Evolutionary conservation across 495 filamentous ascomycete genomes (phyloP), one percentile per base, ranked within the genome.

Genomic region (Trichoderma virens): DNA sequence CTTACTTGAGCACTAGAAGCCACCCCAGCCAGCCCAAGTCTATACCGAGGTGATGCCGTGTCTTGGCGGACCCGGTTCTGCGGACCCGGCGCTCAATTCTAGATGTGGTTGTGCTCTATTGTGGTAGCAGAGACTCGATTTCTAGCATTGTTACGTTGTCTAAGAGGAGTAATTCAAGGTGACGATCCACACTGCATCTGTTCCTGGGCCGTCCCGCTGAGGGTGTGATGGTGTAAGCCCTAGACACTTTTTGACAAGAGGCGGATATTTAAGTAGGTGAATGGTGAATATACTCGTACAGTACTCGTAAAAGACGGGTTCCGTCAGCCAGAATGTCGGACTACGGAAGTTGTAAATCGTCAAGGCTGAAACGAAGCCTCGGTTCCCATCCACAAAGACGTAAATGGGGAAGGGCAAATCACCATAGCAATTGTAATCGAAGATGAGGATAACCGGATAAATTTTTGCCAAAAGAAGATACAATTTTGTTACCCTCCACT

Each of bases 1-100:
- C 51, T 56, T 30, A 56, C 51, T 56, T 56, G 51, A 56, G 51
- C 51, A 56, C 27, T 56, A 56, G 51, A 13, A 30, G 27, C 27
- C 4, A 56, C 8, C 51, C 8, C 13, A 9, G 9, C 27, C 20
- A 20, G 43, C 5, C 18, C 18, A 56, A 13, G 23, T 56, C 9
- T 7, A 8, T 28, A 16, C 41, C 41, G 41, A 45, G 16, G 18
- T 20, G 41, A 45, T 45, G 41, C 41, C n/a, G 41, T 20, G 14
- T 18, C 25, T 30, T 28, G 51, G 51, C 23, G 25, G 9, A 30
- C 23, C 51, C 25, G 25, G 27, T 56, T 56, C 25, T 56, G 13
- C 11, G 51, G 51, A 56, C 51, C 11, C 30, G 51, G 11, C n/a
- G 0, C 25, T 56, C 25, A 30, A 14, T 14, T 45, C n/a, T 9